Conservation (phyloP, 2,329 filamentous ascomycete species). For the Aspergillus novofumigatus region DNA sequence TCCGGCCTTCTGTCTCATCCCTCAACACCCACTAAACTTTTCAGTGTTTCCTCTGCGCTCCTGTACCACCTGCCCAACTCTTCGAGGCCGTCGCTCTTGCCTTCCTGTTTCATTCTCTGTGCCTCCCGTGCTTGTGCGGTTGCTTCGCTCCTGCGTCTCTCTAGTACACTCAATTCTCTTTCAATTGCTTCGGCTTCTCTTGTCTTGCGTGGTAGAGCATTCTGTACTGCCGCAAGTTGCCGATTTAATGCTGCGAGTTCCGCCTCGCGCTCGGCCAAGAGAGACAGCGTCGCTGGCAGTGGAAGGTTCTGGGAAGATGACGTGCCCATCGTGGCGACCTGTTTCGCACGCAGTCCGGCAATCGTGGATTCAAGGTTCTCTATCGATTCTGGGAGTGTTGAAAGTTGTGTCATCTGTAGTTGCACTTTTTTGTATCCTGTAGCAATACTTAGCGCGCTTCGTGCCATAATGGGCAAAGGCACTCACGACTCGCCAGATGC, state of each 20-base stretch:
- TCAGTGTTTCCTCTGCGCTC: conserved; percentile 38
- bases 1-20: conserved; percentile 14
- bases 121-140: conserved; percentile 46
- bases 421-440: conserved; percentile 53
- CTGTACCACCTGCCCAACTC: conserved; percentile 46
- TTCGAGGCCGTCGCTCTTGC: conserved; percentile 44
- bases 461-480: not conserved
- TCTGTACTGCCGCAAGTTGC: conserved; percentile 42
- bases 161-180: conserved; percentile 39
- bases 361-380: conserved; percentile 49
- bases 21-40: conserved; percentile 34
- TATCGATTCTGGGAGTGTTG: conserved; percentile 50
- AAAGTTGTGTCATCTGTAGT: conserved; percentile 49
- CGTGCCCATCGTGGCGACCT: conserved; percentile 59
- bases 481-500: conserved; percentile 57
- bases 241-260: conserved; percentile 40
- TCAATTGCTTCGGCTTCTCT: conserved; percentile 44
- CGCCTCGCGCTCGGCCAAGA: conserved; percentile 38
- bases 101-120: conserved; percentile 40
- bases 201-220: conserved; percentile 39
- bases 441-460: not conserved
- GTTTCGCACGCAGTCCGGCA: conserved; percentile 47
- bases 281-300: conserved; percentile 37
- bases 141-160: conserved; percentile 43
- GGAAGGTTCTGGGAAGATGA: conserved; percentile 37